Evolutionary conservation across 2,329 filamentous ascomycete genomes (phyloP), one percentile per base, ranked within the genome.

Genomic region (Botrytis tulipae): DNA sequence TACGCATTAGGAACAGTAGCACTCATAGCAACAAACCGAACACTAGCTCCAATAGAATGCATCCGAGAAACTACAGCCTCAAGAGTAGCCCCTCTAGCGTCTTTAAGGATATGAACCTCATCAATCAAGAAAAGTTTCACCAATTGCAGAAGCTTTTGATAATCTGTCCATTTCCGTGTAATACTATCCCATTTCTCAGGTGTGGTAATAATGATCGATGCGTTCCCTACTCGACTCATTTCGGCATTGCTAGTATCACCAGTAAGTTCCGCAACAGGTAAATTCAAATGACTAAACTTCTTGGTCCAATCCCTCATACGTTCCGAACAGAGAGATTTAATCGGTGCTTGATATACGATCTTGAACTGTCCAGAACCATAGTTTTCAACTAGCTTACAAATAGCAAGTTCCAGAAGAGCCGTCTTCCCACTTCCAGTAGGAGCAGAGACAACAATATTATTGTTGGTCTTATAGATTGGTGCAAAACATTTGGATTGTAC

Each of bases 141-240:
- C 75, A 95, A 85, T 74, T 91, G 88, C 82, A 97, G 89, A 29
- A 97, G 83, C 76, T 87, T 92, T 70, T 87, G 87, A 78, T 97
- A 92, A 77, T 97, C 93, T 77, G 91, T 90, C 94, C 94, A 97
- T 79, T 93, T 95, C 29, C 93, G 87, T 0, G 94, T 97, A 81
- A 96, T 91, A 74, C 93, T 95, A 80, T 97, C 93, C 93, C 93
- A 97, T 79, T 97, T 97, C 82, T 97, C 93, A 0, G 94, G 93
- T 0, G 93, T 97, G 0, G 94, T 96, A 75, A 97, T 87, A 76
- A 97, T 95, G 76, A 97, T 93, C 65, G 90, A 91, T 4, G 93
- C 93, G 77, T 86, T 89, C 74, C 93, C 90, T 9, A 95, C 91
- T 71, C 87, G 88, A 35, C 86, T 85, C 74, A 94, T 85, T 76